Evolutionary conservation across 2,329 filamentous ascomycete species (phyloP), one percentile per base, ranked within the genome.

Genomic region (Dendrostoma leiphaemia): DNA sequence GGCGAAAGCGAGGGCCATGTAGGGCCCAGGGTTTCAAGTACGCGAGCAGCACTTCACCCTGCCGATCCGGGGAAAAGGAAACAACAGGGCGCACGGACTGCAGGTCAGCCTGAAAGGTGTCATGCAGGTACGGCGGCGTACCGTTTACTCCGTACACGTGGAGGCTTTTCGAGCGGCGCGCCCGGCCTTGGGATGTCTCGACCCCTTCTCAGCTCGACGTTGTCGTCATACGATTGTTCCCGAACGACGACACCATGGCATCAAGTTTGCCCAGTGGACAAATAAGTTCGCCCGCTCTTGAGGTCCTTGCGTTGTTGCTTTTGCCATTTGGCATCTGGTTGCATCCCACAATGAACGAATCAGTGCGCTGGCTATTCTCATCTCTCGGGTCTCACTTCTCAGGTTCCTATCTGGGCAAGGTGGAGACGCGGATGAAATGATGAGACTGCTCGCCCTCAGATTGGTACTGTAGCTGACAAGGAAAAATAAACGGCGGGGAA

Each of bases 361-460:
- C 10, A 24, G 29, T 47, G 21, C 15, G 19, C 26, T 46, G 43
- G 28, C 31, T 34, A 15, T 35, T 10, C 35, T 10, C 15, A 24
- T 19, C 19, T n/a, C 15, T 13, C 29, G 15, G n/a, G 19, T 47
- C 31, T 35, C 21, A 17, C 31, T 7, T 24, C n/a, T 23, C 35
- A 38, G 17, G 4, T 38, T 38, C n/a, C 12, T 34, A 19, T 24
- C 13, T 28, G 21, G n/a, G 23, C 29, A 41, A 40, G 26, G 19
- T 28, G 44, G 53, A 51, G 29, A 47, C 24, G 53, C 44, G 44
- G 48, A 48, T 48, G 41, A 34, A 21, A 45, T 53, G 38, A 35
- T 28, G 50, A 53, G 54, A 56, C 49, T 45, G 43, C n/a, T 38
- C 54, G 53, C 26, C 26, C 34, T 21, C 21, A 38, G 28, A 17